phyloP scores from a whole-genome alignment of 176 grass and related monocot genomes.

The Triticum timopheevii region DNA sequence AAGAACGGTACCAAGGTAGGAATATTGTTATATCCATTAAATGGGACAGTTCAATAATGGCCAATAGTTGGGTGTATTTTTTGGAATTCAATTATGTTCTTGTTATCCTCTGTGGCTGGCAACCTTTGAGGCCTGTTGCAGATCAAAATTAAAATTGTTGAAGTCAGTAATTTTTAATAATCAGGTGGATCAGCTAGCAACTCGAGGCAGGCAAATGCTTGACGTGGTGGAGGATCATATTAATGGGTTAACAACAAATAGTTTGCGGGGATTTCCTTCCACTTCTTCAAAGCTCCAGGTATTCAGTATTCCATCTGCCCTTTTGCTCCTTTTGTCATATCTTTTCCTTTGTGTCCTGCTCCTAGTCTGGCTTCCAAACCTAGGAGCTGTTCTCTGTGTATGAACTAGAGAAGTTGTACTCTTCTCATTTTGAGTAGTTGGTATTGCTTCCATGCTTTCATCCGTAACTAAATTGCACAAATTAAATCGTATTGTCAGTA shows the following conservation, averaged over 20 bases:
- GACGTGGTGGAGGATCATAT: constrained; percentile 48
- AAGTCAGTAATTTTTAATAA: constrained; percentile 21
- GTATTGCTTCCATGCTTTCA: background rate
- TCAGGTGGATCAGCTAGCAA: constrained; percentile 39
- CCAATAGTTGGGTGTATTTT: background rate
- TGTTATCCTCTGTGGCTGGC: background rate
- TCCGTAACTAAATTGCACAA: background rate
- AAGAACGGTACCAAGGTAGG: constrained; percentile 59
- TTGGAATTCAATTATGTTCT: background rate
- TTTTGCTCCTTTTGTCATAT: background rate
- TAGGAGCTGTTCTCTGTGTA: background rate
- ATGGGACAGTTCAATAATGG: background rate
- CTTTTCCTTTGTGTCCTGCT: constrained; percentile 6
- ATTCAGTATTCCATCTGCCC: constrained; percentile 12
- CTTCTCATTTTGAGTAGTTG: constrained; percentile 5
- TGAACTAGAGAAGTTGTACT: constrained; percentile 12
- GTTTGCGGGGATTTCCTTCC: constrained; percentile 35
- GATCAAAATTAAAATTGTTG: background rate
- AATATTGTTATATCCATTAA: background rate
- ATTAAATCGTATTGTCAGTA: background rate
- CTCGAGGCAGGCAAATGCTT: constrained; percentile 26
- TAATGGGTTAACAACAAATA: constrained; percentile 52
- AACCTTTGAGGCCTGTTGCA: background rate
- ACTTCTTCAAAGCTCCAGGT: constrained; percentile 59
- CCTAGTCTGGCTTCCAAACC: background rate